Conservation (phyloP, 352 stramenopile species). For the Lagenidium sp. region DNA sequence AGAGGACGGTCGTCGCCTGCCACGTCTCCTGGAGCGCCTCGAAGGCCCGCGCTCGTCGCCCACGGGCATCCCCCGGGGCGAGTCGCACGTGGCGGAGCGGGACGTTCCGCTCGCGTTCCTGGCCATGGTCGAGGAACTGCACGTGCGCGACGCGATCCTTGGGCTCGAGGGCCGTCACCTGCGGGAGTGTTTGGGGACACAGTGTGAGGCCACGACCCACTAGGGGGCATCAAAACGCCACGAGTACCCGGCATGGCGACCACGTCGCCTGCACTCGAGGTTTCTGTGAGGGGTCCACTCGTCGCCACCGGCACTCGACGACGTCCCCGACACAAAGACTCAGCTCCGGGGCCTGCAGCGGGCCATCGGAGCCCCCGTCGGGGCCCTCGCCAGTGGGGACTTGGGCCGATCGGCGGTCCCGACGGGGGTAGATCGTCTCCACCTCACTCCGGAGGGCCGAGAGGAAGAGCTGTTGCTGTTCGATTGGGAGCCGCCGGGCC, state of each 20-base stretch:
- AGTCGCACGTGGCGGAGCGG: neutral
- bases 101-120: neutral
- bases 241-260: slow-evolving; percentile 24
- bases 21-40: neutral
- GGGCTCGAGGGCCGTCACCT: no score
- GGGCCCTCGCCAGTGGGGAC: no score
- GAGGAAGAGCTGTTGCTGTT: slow-evolving; percentile 35
- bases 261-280: slow-evolving; percentile 14
- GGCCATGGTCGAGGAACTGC: neutral
- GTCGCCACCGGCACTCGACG: slow-evolving; percentile 44
- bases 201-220: no score
- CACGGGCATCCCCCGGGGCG: neutral
- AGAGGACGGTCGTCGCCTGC: neutral
- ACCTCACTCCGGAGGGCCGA: slow-evolving; percentile 28
- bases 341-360: slow-evolving; percentile 8
- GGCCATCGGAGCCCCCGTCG: no score
- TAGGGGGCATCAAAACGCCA: no score
- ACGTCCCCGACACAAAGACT: slow-evolving; percentile 21
- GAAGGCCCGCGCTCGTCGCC: neutral
- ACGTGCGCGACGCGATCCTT: no score
- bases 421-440: slow-evolving; percentile 19
- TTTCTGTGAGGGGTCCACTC: slow-evolving; percentile 14
- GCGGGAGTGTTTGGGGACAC: no score
- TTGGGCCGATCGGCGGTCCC: no score
- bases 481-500: slow-evolving; percentile 25